These are phyloP conservation scores for Backusella psychrophila DNA, from an alignment of 192 early-diverging fungal species.

Conservation along the genomic window DNA sequence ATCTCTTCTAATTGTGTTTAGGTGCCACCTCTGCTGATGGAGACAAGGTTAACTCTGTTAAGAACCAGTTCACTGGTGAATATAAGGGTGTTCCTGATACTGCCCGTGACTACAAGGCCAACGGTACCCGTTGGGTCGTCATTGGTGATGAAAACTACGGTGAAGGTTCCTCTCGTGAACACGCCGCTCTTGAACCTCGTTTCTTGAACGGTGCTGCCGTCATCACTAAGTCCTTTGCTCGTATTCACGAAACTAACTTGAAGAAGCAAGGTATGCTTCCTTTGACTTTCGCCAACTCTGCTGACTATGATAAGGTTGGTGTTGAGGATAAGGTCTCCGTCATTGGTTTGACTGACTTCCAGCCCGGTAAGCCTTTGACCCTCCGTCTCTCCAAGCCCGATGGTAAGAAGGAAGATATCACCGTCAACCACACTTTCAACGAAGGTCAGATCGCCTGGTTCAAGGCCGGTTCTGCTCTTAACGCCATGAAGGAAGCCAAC, in stretches of 20 bases:
- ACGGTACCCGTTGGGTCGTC: constrained; percentile 86
- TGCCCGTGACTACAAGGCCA: constrained; percentile 95
- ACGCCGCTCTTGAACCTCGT: constrained; percentile 96
- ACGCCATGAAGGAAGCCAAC: constrained; percentile 66
- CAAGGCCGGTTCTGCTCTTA: constrained; percentile 90
- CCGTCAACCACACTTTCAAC: constrained; percentile 98
- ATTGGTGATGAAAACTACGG: constrained; percentile 99
- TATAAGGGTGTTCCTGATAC: constrained; percentile 90
- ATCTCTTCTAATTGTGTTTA: background rate
- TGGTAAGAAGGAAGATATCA: constrained; percentile 76
- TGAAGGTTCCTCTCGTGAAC: constrained; percentile 98
- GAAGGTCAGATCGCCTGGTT: constrained; percentile 99
- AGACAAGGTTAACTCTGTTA: constrained; percentile 71
- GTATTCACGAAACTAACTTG: constrained; percentile 99
- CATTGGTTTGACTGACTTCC: constrained; percentile 79
- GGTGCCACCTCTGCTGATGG: constrained; percentile 90
- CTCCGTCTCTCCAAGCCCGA: constrained; percentile 79
- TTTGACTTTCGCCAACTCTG: constrained; percentile 90
- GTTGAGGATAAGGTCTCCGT: constrained; percentile 87
- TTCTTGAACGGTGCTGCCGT: constrained; percentile 93
- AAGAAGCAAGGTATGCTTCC: constrained; percentile 99
- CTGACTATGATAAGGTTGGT: constrained; percentile 91
- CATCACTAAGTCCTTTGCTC: constrained; percentile 95
- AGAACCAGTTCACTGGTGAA: constrained; percentile 70
- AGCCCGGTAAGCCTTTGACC: constrained; percentile 84